These are phyloP conservation scores for Puccinia triticina DNA, from an alignment of 1,284 basidiomycete genomes.

Conservation along the genomic window DNA sequence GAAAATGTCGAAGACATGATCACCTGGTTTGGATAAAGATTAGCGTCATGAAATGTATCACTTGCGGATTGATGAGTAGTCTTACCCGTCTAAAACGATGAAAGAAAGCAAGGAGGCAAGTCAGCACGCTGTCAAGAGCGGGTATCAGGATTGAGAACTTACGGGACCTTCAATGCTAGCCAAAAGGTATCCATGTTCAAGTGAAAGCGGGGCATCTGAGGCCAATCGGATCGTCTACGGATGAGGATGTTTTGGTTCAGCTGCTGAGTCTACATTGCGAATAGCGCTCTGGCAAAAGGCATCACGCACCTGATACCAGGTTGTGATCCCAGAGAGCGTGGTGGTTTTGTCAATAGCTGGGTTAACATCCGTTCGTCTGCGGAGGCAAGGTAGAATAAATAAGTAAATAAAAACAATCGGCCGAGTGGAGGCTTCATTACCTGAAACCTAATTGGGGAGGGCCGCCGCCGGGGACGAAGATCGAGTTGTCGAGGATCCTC, in stretches of 20 bases:
- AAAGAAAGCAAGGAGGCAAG: not conserved
- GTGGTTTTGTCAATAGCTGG: conserved; percentile 1
- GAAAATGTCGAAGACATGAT: conserved; percentile 31
- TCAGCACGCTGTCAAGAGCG: not conserved
- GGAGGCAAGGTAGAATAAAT: not conserved
- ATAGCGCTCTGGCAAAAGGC: not conserved
- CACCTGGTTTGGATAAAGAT: not conserved
- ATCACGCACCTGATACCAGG: conserved; percentile 14
- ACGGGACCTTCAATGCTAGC: conserved; percentile 30
- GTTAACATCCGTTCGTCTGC: conserved; percentile 20
- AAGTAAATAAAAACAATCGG: not conserved
- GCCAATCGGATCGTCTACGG: conserved; percentile 15
- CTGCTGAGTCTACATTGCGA: not conserved
- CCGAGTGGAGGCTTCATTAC: not conserved
- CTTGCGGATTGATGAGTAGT: not conserved
- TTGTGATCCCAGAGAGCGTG: conserved; percentile 7
- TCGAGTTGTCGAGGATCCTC: conserved; percentile 13
- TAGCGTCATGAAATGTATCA: not conserved
- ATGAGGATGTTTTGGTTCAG: not conserved
- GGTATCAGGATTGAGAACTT: not conserved
- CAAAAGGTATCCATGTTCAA: conserved; percentile 28
- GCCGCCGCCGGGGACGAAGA: conserved; percentile 17
- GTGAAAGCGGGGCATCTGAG: not conserved
- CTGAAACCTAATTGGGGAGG: conserved; percentile 24
- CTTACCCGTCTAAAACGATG: conserved; percentile 8